Base-by-base conservation (phyloP, 1,139 yeast species). In the Pichia sp. region DNA sequence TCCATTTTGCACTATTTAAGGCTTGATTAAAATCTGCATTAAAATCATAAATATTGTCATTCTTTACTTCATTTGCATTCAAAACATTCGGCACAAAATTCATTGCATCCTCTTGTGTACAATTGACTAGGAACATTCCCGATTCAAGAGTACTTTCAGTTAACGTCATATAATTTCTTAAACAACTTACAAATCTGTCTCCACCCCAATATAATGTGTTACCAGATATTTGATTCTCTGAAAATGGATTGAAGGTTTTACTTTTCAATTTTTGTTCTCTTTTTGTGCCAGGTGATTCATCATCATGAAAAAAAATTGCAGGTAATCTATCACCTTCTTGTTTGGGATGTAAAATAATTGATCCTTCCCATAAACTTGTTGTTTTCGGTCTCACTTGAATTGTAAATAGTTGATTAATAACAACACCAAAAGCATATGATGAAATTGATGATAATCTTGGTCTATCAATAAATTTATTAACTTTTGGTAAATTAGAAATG, bases 271-370 rank as follows among this genome's bases (percentile, higher is more conserved):
- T 73, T 55, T 81, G 83, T 55, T 78, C 83, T 53, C 74, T 67
- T 49, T 76, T 69, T 0, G 95, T 87, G 40, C 94, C 83, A 7
- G 86, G 81, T 30, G 85, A 79, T 58, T 86, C 92, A 51, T 86
- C 83, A 62, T 94, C 98, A 65, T 92, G 97, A 70, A 94, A 90
- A 65, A 89, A 92, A 41, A 92, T 63, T 7, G 89, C 83, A 0
- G 97, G 97, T 18, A 83, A 62, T 52, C 79, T 78, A 39, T 86
- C 84, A 34, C 56, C 36, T 25, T 63, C 55, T 44, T 83, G 86
- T 45, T 78, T 81, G 53, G 79, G 76, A 65, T 88, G 84, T 42
- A 90, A 67, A 2, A 88, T 72, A 26, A 90, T 69, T 0, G 95
- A 86, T 0, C 99, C 99, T 68, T 79, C 79, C 96, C 97, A 92